Conservation (phyloP, 805 yeast species). For the Hanseniaspora mollemarum region DNA sequence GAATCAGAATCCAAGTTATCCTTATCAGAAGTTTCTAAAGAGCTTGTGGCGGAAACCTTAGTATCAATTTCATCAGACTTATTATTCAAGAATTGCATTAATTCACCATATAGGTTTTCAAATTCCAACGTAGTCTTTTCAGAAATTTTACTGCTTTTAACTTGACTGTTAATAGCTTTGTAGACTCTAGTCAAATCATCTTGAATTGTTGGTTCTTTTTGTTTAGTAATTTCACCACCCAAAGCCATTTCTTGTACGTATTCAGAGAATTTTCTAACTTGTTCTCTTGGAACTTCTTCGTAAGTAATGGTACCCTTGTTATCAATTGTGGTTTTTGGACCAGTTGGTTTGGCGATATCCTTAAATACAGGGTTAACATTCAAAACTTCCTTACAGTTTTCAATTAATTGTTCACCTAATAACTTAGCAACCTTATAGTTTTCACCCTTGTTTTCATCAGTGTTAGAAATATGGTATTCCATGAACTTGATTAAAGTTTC, state of each 20-base stretch:
- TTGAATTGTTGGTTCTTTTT: conserved; percentile 60
- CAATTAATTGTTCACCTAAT: conserved; percentile 86
- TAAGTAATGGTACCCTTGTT: conserved; percentile 78
- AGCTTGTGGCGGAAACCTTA: conserved; percentile 47
- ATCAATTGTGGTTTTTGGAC: conserved; percentile 83
- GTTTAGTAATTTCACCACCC: conserved; percentile 75
- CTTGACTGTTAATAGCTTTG: conserved; percentile 67
- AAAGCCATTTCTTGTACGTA: conserved; percentile 93
- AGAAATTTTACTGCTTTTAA: conserved; percentile 36
- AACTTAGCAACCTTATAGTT: conserved; percentile 83
- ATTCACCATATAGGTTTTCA: conserved; percentile 57
- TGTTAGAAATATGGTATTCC: conserved; percentile 65
- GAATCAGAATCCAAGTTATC: conserved; percentile 42
- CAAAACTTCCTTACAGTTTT: conserved; percentile 81
- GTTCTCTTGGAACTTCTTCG: conserved; percentile 74
- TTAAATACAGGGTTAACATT: conserved; percentile 83
- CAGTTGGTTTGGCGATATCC: conserved; percentile 88
- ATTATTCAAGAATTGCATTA: conserved; percentile 55
- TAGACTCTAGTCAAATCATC: conserved; percentile 78
- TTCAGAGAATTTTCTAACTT: conserved; percentile 88
- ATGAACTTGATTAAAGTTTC: conserved; percentile 88
- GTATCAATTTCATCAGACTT: conserved; percentile 57
- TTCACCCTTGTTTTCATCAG: conserved; percentile 72
- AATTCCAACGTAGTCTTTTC: conserved; percentile 58
- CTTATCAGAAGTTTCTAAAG: conserved; percentile 37